Evolutionary conservation across 1,284 basidiomycete genomes (phyloP), one percentile per base, ranked within the genome.

Genomic region (Cryptococcus floricola): DNA sequence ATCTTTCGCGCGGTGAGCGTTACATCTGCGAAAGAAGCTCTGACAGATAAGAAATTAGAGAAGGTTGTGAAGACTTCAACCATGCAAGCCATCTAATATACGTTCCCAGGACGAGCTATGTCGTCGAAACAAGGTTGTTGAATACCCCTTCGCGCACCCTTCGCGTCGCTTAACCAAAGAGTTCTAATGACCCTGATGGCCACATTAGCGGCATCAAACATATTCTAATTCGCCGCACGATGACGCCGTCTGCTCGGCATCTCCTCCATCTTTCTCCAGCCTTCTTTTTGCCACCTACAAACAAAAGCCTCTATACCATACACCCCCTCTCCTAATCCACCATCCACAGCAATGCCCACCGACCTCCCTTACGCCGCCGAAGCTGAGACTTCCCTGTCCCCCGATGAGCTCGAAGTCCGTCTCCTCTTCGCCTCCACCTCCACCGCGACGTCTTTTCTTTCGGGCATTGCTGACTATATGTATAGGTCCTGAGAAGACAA

Each of bases 331-430:
- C 28, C n/a, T 46, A 44, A 41, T 48, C 6, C 46, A 45, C 8
- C 5, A 14, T 14, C 13, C 23, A 46, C 12, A 56, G 67, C 8
- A n/a, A 79, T 79, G 78, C 69, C 77, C 12, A 89, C 88, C 52
- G 90, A 94, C 68, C 81, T 97, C n/a, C 93, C 93, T 18, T 97
- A 97, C 77, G 93, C 94, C 58, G 93, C 92, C 19, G 93, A 97
- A 74, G 94, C 92, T 9, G 87, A 95, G 74, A 83, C 88, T 48
- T 91, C 91, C 6, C 81, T 97, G 27, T 84, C 87, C 4, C 91
- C 85, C 70, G 91, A 95, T 64, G 93, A 97, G 77, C 83, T 97
- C 31, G 87, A 91, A 78, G 92, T 94, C 56, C 51, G 76, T 58
- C 6, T 34, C 31, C 31, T 7, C 31, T 34, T 8, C 31, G 7